Base-by-base conservation (phyloP, 108 stramenopile genomes). In the Pseudonitzschia multiseries region DNA sequence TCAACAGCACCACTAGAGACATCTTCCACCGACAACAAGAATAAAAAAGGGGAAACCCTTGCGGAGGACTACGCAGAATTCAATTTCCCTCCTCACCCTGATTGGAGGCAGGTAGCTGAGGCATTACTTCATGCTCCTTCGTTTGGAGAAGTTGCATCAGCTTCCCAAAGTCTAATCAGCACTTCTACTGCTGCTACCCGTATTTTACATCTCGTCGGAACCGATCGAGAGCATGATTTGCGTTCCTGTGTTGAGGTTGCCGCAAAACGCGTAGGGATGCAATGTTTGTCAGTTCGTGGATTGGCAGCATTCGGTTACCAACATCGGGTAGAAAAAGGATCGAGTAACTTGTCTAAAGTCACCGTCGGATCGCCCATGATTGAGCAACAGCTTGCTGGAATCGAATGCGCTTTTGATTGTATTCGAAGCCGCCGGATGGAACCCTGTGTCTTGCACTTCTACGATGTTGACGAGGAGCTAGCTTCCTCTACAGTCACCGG, bases 401-500 rank as follows among this genome's bases (percentile, higher is more conserved):
- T 90, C 21, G 62, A 86, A 8, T 79, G 80, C 51, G 85, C 90
- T 33, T 69, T 92, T 36, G 81, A 86, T 21, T 57, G 86, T 18
- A 64, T 91, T 86, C 57, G 56, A 51, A 31, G 48, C 26, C 40
- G 79, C 44, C 66, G 83, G 61, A 74, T 79, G 72, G 79, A 79
- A 43, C 93, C 93, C 10, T 89, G 88, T 74, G 76, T 95, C 0
- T 71, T 95, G 62, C 87, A 87, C 70, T 59, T 95, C 43, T 56
- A 48, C 22, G 79, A 80, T 64, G 65, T 92, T 26, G 91, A 92
- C 71, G 40, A 65, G 20, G 91, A 95, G 69, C 65, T 92, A 5
- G 69, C 73, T 4, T 65, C 83, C 10, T 31, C n/a, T 42, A 33
- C 20, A 29, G 12, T 33, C 0, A 31, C 29, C 21, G 57, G 75